Evolutionary conservation across 305 asterid species (phyloP).

Genomic region (Fraxinus nigra): DNA sequence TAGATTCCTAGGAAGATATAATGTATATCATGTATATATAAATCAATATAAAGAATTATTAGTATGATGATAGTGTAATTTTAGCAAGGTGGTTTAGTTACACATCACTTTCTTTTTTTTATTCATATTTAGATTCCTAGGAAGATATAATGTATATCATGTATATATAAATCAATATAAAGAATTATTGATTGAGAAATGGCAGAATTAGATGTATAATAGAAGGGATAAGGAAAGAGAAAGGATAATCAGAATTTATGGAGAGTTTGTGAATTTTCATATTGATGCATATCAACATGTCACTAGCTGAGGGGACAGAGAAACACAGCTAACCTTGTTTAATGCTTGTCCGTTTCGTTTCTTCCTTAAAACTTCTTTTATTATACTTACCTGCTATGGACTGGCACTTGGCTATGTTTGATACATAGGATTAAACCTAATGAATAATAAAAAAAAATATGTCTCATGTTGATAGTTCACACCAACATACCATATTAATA

Average conservation of each 20-base stretch:
- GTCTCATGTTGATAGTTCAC: background rate
- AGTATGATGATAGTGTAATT: background rate
- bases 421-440: too few species aligned
- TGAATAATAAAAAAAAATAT: too few species aligned
- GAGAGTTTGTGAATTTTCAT: constrained; percentile 13
- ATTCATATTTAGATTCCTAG: background rate
- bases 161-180: background rate
- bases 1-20: background rate
- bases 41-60: too few species aligned
- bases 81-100: background rate
- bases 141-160: background rate
- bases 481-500: background rate
- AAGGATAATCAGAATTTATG: background rate
- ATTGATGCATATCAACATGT: constrained; percentile 14
- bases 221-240: background rate
- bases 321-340: constrained; percentile 19
- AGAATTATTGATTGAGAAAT: background rate
- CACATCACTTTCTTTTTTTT: background rate
- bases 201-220: background rate
- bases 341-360: constrained; percentile 9
- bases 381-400: background rate
- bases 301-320: constrained; percentile 20
- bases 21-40: background rate
- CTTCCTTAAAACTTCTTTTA: background rate
- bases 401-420: too few species aligned